Evolutionary conservation across 164 flowering plant genomes (phyloP).

Genomic region (Malania oleifera): DNA sequence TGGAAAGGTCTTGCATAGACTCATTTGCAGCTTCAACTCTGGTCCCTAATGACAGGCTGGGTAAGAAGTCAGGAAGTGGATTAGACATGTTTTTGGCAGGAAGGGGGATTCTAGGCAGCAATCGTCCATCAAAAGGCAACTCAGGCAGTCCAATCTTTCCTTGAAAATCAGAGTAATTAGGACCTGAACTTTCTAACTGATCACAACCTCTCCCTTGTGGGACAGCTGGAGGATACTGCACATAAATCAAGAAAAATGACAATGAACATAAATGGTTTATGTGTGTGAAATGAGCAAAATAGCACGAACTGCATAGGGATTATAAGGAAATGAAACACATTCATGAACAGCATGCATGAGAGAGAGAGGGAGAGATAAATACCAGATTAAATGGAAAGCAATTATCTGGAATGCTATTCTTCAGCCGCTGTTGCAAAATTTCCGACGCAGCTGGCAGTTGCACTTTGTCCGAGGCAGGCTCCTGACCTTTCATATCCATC

Average conservation of each 20-base stretch:
- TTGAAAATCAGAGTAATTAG: slow-evolving; percentile 41
- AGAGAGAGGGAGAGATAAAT: slow-evolving; percentile 19
- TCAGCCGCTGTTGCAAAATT: slow-evolving; percentile 24
- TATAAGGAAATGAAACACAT: too few relatives aligned
- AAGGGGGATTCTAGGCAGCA: slow-evolving; percentile 40
- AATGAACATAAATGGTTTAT: too few relatives aligned
- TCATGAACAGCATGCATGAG: too few relatives aligned
- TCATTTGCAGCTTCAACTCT: slow-evolving; percentile 32
- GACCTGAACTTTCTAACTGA: slow-evolving; percentile 29
- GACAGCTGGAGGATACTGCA: slow-evolving; percentile 48
- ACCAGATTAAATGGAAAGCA: slow-evolving; percentile 46
- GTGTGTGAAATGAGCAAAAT: too few relatives aligned
- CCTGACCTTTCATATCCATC: slow-evolving; percentile 29
- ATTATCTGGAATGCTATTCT: slow-evolving; percentile 26
- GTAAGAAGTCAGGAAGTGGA: slow-evolving; percentile 46
- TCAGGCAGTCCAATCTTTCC: slow-evolving; percentile 47
- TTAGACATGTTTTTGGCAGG: slow-evolving; percentile 33
- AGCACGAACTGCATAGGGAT: too few relatives aligned
- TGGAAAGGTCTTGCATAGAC: slow-evolving; percentile 34
- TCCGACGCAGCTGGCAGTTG: slow-evolving; percentile 33
- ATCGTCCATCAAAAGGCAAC: slow-evolving; percentile 53
- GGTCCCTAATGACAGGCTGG: slow-evolving; percentile 66
- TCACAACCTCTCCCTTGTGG: slow-evolving; percentile 37
- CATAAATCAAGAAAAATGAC: slow-evolving; percentile 10
- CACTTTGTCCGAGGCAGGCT: slow-evolving; percentile 27